Evolutionary conservation across 2,329 filamentous ascomycete species (phyloP), one percentile per base, ranked within the genome.

Genomic region (Aspergillus flavus): DNA sequence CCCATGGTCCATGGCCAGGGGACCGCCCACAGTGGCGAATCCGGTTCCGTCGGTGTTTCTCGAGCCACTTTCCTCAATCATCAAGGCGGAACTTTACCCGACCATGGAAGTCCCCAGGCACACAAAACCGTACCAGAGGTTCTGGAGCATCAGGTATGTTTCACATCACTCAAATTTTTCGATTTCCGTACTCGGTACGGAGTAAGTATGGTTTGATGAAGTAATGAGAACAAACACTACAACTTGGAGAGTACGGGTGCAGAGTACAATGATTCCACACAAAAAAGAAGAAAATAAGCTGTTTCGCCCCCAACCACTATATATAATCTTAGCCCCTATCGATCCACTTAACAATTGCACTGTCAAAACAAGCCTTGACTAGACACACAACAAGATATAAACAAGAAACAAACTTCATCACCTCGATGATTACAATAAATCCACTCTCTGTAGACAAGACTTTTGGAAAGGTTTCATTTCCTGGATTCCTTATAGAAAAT

Each of bases 351-450:
- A 16, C 6, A 16, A 16, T 3, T 36, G 2, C 12, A 36, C 34
- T n/a, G 9, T 52, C 28, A 34, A 52, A 52, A 52, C 48, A 52
- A 52, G 48, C 48, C 48, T 52, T 52, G 28, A 46, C 43, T 50
- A 50, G 46, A 19, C 2, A 45, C 11, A 19, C 12, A 26, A 28
- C 10, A n/a, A 32, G 28, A 52, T 19, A 52, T n/a, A 52, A 52
- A 48, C 6, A 11, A 32, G 19, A 34, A 52, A n/a, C 28, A 52
- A 34, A 32, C 7, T n/a, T 28, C 48, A 52, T n/a, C 48, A 52
- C 12, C 32, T 6, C 16, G 48, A 52, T 52, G 48, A 52, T 52
- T 28, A 6, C 28, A 52, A 34, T 52, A 14, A 21, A 9, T 34
- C 2, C 48, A 12, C 23, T 14, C 16, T 3, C 26, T 9, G 19